These are phyloP conservation scores for Chrysanthemum lavandulifolium DNA, from an alignment of 129 eudicot species.

Conservation along the genomic window DNA sequence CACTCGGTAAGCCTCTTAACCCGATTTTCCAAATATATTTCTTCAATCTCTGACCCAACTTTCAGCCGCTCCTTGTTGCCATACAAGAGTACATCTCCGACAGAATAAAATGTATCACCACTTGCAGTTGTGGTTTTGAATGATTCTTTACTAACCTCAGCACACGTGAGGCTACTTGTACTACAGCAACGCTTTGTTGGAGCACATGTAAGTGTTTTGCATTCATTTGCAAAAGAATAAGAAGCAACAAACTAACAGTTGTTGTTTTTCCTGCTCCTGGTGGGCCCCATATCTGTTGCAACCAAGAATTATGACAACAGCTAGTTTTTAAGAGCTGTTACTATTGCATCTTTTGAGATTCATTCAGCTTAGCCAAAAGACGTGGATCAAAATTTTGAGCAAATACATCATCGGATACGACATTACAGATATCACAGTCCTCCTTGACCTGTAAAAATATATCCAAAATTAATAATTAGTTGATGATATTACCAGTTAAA, in stretches of 20 bases:
- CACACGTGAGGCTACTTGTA: background rate
- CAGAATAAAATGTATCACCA: too few relatives aligned
- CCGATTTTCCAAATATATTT: conserved; percentile 53
- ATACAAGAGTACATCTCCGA: too few relatives aligned
- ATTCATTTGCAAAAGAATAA: background rate
- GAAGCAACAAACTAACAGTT: background rate
- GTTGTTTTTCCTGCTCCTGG: background rate
- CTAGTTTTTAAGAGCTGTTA: background rate
- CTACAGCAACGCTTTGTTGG: background rate
- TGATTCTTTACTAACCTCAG: background rate
- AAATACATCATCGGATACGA: background rate
- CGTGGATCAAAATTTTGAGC: background rate
- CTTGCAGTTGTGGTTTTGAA: background rate
- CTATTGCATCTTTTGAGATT: background rate
- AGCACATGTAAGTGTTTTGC: background rate
- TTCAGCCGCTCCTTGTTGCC: background rate
- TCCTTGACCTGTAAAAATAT: background rate
- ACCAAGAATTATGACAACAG: background rate
- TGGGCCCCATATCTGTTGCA: background rate
- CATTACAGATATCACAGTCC: background rate
- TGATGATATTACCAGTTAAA: background rate
- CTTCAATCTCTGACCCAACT: conserved; percentile 30
- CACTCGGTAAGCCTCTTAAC: conserved; percentile 46
- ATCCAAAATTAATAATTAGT: background rate
- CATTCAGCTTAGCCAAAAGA: background rate